Base-by-base conservation (phyloP, 2,329 filamentous ascomycete species). In the Colletotrichum higginsianum region DNA sequence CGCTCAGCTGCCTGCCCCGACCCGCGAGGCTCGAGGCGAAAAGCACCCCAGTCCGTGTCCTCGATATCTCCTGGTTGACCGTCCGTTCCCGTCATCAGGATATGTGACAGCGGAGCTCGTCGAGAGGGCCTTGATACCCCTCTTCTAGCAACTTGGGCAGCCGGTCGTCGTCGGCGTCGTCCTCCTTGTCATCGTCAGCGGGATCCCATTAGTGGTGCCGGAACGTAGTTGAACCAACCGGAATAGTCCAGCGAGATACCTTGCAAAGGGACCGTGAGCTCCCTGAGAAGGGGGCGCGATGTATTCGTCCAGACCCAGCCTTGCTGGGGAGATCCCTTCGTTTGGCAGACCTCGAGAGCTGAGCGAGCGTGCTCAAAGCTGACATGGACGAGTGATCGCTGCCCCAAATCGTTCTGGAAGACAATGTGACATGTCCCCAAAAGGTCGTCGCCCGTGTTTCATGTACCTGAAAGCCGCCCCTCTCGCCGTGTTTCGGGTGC, bases 401-500 rank as follows among this genome's bases (percentile, higher is more conserved):
- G 61, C 64, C 47, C 66, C 72, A 62, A 58, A 46, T 68, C 55
- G 52, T 76, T 76, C 75, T 76, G 75, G 75, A 76, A 76, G 64
- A 57, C 64, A 50, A 74, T 64, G 69, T 66, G 73, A 74, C 69
- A 72, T 64, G 46, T 60, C 56, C 52, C 57, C 55, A 62, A 57
- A 65, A 40, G 58, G 60, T 26, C 64, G 60, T 56, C 62, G 61
- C 49, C 62, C 57, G 74, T 74, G 75, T 77, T 77, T 77, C 75
- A 76, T 75, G 75, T 76, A 73, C 74, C 75, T 76, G 75, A 75
- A 72, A 67, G 73, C 71, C 67, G 65, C 68, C 67, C 68, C 67
- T 61, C 61, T 71, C 69, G 57, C 66, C 75, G 73, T 79, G 76
- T 77, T 77, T 77, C 75, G 74, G 71, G 64, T 76, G 57, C 76